Conservation (phyloP, 331 rosid genomes). For the Acacia pycnantha region DNA sequence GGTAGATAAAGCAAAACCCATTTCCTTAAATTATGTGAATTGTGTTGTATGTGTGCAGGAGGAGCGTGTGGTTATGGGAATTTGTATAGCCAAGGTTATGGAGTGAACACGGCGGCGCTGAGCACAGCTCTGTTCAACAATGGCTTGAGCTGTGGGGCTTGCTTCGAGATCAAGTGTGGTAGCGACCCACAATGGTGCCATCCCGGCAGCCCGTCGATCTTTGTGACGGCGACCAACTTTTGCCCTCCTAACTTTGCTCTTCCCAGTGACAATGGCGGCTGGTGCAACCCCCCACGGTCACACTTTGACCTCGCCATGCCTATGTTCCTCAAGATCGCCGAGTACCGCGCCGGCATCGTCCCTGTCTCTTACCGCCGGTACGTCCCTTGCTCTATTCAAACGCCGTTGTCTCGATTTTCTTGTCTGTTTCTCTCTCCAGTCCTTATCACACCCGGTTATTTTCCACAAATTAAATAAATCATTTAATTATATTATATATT, state of each 20-base stretch:
- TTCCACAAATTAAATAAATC: no score
- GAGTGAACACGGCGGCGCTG: slow-evolving; percentile 77
- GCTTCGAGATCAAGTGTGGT: slow-evolving; percentile 72
- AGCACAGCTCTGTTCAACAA: slow-evolving; percentile 82
- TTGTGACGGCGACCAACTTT: slow-evolving; percentile 79
- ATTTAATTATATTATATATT: no score
- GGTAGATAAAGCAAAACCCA: background rate
- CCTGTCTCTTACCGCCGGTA: slow-evolving; percentile 84
- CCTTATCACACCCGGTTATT: no score
- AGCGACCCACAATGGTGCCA: slow-evolving; percentile 76
- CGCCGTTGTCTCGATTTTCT: background rate
- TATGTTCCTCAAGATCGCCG: slow-evolving; percentile 80
- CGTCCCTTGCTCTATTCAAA: background rate
- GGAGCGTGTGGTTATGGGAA: slow-evolving; percentile 93
- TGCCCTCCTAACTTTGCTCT: slow-evolving; percentile 79
- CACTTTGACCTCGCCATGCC: slow-evolving; percentile 95
- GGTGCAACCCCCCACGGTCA: slow-evolving; percentile 90
- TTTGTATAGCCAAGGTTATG: slow-evolving; percentile 81
- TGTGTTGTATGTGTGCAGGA: slow-evolving; percentile 31
- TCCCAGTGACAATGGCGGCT: slow-evolving; percentile 76
- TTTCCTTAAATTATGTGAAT: background rate
- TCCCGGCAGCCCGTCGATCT: slow-evolving; percentile 73
- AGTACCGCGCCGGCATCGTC: slow-evolving; percentile 86
- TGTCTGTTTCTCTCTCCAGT: background rate
- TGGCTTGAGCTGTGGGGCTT: slow-evolving; percentile 79